Evolutionary conservation across 331 rosid genomes (phyloP).

Genomic region (Pyrus hybrid): DNA sequence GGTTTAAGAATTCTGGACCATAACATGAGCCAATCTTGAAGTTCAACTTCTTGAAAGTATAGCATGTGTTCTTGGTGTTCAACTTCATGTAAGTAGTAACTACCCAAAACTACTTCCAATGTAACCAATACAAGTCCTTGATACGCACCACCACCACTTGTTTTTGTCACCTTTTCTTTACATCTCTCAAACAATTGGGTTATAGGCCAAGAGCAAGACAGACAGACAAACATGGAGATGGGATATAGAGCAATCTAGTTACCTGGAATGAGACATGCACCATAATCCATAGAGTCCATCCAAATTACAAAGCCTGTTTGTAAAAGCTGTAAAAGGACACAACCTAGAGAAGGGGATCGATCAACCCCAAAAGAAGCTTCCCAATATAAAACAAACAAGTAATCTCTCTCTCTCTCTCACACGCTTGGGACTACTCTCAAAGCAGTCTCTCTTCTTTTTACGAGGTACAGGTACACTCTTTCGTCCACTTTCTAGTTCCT

Average conservation of each 20-base stretch:
- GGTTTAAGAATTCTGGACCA: too few species aligned
- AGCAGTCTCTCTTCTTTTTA: conserved; percentile 24
- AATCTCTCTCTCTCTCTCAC: neutral
- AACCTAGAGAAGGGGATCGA: neutral
- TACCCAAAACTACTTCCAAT: neutral
- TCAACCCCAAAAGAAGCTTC: neutral
- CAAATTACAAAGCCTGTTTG: neutral
- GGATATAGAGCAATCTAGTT: neutral
- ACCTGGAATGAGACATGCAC: neutral
- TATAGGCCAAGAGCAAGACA: neutral
- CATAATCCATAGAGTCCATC: neutral
- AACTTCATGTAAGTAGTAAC: neutral
- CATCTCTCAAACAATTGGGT: too few species aligned
- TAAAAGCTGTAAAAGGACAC: neutral
- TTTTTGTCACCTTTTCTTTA: neutral
- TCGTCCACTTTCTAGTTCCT: conserved; percentile 15
- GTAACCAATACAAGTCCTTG: neutral
- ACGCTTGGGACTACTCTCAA: conserved; percentile 9
- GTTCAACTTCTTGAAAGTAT: neutral
- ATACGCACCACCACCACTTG: neutral
- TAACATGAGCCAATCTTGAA: too few species aligned
- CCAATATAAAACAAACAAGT: neutral
- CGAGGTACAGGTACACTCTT: conserved; percentile 19
- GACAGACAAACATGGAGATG: neutral
- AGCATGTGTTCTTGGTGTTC: neutral